A percentile compares a stretch with the other conserved stretches of the same genome.
phyloP scores from a whole-genome alignment of 192 early-diverging fungal genomes.

The Podila horticola region DNA sequence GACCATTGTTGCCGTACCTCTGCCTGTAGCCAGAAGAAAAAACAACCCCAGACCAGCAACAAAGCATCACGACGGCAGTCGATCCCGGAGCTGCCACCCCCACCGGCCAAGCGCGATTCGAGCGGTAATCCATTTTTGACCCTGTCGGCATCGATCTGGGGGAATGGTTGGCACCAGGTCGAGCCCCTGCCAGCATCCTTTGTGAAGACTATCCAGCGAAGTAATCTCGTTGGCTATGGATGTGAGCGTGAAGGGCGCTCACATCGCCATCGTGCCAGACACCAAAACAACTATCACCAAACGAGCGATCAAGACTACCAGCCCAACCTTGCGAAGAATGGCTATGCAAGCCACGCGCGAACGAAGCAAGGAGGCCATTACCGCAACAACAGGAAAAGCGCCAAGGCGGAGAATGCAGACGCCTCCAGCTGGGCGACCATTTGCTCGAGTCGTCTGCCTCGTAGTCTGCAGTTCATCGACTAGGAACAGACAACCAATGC shows the following conservation, averaged over 20 bases:
- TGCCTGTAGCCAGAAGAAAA: conserved; percentile 7
- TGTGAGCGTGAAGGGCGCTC: conserved; percentile 11
- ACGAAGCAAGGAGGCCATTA: neutral
- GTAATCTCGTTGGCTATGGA: conserved; percentile 20
- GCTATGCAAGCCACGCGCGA: neutral
- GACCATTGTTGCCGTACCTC: conserved; percentile 48
- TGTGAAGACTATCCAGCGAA: conserved; percentile 31
- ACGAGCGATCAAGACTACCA: neutral
- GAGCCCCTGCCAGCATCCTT: conserved; percentile 44
- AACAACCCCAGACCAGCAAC: conserved; percentile 9
- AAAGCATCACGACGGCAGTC: conserved; percentile 1
- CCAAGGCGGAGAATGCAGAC: neutral
- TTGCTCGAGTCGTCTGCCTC: conserved; percentile 38
- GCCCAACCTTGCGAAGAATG: neutral
- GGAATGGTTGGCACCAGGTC: conserved; percentile 44
- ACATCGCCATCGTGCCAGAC: too few species aligned
- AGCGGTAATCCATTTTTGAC: conserved; percentile 14
- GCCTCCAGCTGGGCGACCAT: conserved; percentile 34
- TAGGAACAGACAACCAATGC: neutral
- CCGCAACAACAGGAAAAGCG: neutral
- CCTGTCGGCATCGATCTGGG: conserved; percentile 39
- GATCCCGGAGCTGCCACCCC: conserved; percentile 33
- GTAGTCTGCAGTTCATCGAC: conserved; percentile 48
- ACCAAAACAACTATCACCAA: too few species aligned
- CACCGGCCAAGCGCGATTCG: conserved; percentile 2